Base-by-base conservation (phyloP, 306 rosid species). In the Hippophae gyantsensis region DNA sequence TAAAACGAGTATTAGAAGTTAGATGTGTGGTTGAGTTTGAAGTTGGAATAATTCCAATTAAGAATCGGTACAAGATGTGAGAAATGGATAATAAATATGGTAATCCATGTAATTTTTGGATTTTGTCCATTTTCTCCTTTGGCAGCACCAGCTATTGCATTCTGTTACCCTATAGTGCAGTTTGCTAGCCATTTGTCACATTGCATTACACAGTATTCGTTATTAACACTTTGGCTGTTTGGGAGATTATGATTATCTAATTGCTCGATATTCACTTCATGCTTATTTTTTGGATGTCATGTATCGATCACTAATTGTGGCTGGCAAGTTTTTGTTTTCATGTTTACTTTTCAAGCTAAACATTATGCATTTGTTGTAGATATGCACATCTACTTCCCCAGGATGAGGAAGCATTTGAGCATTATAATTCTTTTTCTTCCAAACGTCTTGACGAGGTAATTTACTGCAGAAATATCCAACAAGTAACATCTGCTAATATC, bases 371-470 rank as follows among this genome's bases (percentile, higher is more conserved):
- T 55, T 75, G 50, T 64, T 66, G 18, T 81, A 89, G 99, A 71
- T 88, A 81, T 69, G 86, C 86, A 6, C 99, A 92, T 78, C 57
- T 92, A 73, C 99, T 92, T 64, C 99, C 96, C 18, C 78, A 74
- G 72, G 89, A 88, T 61, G 86, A 78, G 60, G 95, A 92, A 67
- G 93, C 99, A 66, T 81, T 92, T 78, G 99, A 83, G 69, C 93
- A 80, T 73, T 92, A 92, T 69, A 79, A 68, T 72, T 57, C 74
- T 59, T 83, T 85, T 78, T 85, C 84, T 62, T 75, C 86, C 63
- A 92, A 85, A 88, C 89, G 87, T 48, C 83, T 92, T 73, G 99
- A 88, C 63, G 99, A 92, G 99, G 99, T 92, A 87, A 50, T 58
- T 23, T 5, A 8, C 40, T 9, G 7, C 11, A 41, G 8, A 48